Evolutionary conservation across 2,329 filamentous ascomycete genomes (phyloP), one percentile per base, ranked within the genome.

Genomic region (Cladosporium sp.): DNA sequence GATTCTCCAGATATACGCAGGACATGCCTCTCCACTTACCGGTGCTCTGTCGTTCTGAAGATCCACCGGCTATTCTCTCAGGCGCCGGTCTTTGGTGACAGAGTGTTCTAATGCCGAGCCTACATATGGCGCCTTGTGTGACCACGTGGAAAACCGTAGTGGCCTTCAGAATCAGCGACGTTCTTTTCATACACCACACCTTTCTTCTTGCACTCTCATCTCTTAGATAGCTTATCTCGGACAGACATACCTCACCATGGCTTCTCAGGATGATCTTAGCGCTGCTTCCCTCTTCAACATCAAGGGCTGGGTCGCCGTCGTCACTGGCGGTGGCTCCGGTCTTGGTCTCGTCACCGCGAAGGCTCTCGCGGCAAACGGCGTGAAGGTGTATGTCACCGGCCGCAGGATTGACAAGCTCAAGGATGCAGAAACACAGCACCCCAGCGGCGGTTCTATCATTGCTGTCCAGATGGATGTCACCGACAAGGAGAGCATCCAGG

Each of bases 401-500:
- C 78, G 81, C 13, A 77, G 81, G 26, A 70, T 76, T 34, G 80
- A 83, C 21, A 78, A 80, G 54, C 76, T 84, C 39, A 76, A 82
- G 61, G 79, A 70, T 30, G 78, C 76, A 21, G 73, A 78, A 57
- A 71, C 69, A 54, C 75, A 67, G 16, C 75, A 83, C 65, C 86
- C 84, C 67, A 82, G 83, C 65, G 82, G 85, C 16, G 91, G 91
- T 73, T 88, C 88, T 63, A 74, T 76, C 63, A 69, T 71, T 30
- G 73, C 66, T 14, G 48, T 76, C 14, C 72, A 72, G 25, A 74
- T 75, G 73, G 73, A 75, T 66, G 73, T 74, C 61, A 75, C 71
- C 13, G 72, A 75, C 67, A 75, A 76, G 64, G 64, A 70, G 32
- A 72, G 70, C 66, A 73, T 76, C 58, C 49, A 64, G 32, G 67